These are phyloP conservation scores for Yamadazyma siamensis DNA, from an alignment of 1,139 yeast species.

Conservation along the genomic window DNA sequence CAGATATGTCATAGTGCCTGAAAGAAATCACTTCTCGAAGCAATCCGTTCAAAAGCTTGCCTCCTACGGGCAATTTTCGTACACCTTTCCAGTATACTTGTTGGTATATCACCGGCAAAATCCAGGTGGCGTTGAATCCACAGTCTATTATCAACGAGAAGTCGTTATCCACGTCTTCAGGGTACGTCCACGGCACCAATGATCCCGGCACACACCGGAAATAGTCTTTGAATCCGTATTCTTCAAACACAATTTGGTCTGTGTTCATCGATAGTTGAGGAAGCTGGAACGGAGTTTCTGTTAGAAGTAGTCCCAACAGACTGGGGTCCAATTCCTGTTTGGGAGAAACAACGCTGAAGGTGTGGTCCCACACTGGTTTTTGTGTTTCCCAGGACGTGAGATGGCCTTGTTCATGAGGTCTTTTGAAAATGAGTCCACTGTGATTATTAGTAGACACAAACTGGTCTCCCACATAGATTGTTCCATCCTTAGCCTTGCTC, in stretches of 20 bases:
- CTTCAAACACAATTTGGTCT: conserved; percentile 93
- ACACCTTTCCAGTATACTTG: conserved; percentile 77
- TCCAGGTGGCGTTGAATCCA: conserved; percentile 86
- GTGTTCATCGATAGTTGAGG: conserved; percentile 82
- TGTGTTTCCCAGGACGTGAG: conserved; percentile 90
- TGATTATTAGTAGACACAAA: conserved; percentile 66
- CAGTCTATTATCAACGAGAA: conserved; percentile 81
- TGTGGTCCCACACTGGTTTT: conserved; percentile 89
- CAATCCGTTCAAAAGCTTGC: conserved; percentile 77
- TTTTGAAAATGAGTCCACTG: conserved; percentile 67
- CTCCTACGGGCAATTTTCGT: conserved; percentile 76
- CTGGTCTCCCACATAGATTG: conserved; percentile 67
- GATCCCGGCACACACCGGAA: conserved; percentile 62
- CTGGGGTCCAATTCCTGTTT: conserved; percentile 39
- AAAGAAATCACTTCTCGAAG: conserved; percentile 82
- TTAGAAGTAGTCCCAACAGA: conserved; percentile 51
- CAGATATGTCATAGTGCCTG: conserved; percentile 90
- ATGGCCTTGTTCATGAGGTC: conserved; percentile 90
- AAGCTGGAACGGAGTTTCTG: conserved; percentile 80
- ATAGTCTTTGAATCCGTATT: conserved; percentile 73
- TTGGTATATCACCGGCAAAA: conserved; percentile 80
- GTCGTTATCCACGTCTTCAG: conserved; percentile 36
- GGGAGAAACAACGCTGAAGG: conserved; percentile 33
- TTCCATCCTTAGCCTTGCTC: conserved; percentile 72
- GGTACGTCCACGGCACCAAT: conserved; percentile 64